Evolutionary conservation across 306 rosid species (phyloP), one percentile per base, ranked within the genome.

Genomic region (Lathyrus aphaca): DNA sequence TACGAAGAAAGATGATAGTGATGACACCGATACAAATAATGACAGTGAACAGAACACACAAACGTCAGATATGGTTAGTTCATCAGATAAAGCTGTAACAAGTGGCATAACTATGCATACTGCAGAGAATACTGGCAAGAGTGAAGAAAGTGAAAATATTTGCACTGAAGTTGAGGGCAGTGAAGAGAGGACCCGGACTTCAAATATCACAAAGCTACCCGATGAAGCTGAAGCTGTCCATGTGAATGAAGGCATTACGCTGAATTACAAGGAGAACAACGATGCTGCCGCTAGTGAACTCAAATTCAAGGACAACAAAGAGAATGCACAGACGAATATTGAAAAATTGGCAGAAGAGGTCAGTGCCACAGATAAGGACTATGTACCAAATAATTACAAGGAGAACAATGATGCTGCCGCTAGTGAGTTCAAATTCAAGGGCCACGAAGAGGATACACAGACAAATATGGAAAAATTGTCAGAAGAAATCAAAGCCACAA

Each of bases 181-280:
- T 43, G 76, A 74, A 70, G 72, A 73, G 58, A 69, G 17, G 10
- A 42, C 64, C 15, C 17, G 42, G 4, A 80, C 54, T 65, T 51
- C 77, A 63, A 58, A 44, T 58, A 21, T 18, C 40, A 16, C 8
- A 54, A 63, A 45, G 25, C 55, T 32, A 82, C 63, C 77, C 17
- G 62, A 53, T 59, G 50, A 69, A 44, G 56, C 14, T 69, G 77
- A 81, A 57, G 35, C 39, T 64, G 39, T 21, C 19, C 4, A 43
- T 25, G 9, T n/a, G 51, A 45, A 54, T 13, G 43, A 64, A 3
- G 73, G 25, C 51, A 48, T 4, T 64, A 25, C 54, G 46, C 53
- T 48, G 6, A 42, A 55, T 30, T 3, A 56, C 70, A 46, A 40
- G 18, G 50, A 68, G 50, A 35, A 10, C 43, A 60, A 50, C 43